Conservation (phyloP, 192 early-diverging fungal species). For the Rhizoclosmatium sp. region DNA sequence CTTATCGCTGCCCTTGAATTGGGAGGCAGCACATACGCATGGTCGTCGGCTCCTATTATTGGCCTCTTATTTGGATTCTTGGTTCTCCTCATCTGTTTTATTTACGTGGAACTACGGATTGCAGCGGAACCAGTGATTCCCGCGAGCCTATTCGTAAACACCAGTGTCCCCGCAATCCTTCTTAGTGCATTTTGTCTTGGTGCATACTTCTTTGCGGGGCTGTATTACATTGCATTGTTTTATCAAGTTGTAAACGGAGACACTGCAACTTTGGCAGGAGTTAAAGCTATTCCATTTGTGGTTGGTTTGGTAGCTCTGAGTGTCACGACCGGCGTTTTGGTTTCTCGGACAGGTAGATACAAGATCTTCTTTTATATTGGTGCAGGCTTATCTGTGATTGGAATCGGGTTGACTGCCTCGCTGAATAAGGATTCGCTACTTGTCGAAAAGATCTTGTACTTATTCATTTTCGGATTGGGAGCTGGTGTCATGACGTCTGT, state of each 20-base stretch:
- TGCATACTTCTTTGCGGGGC: constrained; percentile 51
- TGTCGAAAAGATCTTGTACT: constrained; percentile 58
- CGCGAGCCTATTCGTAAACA: constrained; percentile 63
- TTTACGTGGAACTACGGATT: constrained; percentile 67
- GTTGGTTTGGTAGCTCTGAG: constrained; percentile 72
- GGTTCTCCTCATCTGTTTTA: constrained; percentile 52
- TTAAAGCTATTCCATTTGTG: constrained; percentile 78
- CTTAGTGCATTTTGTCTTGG: constrained; percentile 54
- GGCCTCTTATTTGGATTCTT: constrained; percentile 65
- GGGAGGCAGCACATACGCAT: constrained; percentile 75
- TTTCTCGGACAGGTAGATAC: constrained; percentile 56
- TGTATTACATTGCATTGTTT: constrained; percentile 76
- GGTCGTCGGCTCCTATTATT: constrained; percentile 70
- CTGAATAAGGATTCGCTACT: constrained; percentile 58
- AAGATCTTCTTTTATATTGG: constrained; percentile 22
- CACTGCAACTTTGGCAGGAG: constrained; percentile 74
- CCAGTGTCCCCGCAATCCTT: constrained; percentile 44
- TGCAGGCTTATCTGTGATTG: not conserved
- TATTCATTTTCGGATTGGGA: constrained; percentile 77
- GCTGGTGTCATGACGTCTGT: constrained; percentile 54
- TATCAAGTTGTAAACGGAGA: constrained; percentile 72
- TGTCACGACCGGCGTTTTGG: constrained; percentile 70
- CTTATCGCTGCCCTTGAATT: constrained; percentile 73
- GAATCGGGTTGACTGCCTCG: not conserved
- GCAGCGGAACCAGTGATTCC: constrained; percentile 81